Conservation (phyloP, 805 yeast genomes). For the Candida saitoana region DNA sequence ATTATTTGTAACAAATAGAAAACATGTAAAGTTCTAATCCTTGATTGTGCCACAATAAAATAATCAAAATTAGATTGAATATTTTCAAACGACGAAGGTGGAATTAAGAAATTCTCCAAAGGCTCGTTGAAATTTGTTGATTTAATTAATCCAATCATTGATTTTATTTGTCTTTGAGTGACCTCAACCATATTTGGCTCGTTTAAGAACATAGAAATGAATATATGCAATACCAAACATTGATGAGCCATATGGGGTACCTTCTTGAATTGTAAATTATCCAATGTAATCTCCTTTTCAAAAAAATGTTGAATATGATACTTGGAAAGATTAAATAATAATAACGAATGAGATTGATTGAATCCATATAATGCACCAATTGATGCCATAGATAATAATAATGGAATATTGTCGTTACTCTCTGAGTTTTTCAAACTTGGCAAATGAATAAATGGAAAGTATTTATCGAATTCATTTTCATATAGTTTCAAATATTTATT, state of each 20-base stretch:
- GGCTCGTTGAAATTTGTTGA: constrained; percentile 52
- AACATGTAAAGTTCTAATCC: constrained; percentile 51
- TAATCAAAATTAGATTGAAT: constrained; percentile 45
- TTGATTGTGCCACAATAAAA: constrained; percentile 51
- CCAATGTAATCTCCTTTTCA: constrained; percentile 47
- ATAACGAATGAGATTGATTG: constrained; percentile 71
- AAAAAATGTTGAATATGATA: constrained; percentile 62
- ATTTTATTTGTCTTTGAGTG: constrained; percentile 49
- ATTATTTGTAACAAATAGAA: constrained; percentile 48
- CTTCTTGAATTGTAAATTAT: constrained; percentile 47
- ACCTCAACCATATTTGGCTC: constrained; percentile 48
- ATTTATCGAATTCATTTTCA: constrained; percentile 72
- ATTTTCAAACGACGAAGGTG: constrained; percentile 29
- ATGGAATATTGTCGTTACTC: constrained; percentile 52
- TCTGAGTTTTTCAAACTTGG: constrained; percentile 47
- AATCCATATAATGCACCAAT: constrained; percentile 85
- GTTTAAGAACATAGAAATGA: constrained; percentile 53
- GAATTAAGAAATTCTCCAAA: constrained; percentile 41
- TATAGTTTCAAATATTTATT: constrained; percentile 73
- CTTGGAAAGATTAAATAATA: constrained; percentile 64
- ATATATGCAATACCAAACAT: constrained; percentile 52
- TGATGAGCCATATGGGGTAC: constrained; percentile 56
- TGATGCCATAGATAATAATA: constrained; percentile 76
- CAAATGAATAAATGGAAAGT: constrained; percentile 80
- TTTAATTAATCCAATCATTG: constrained; percentile 51